phyloP scores from a whole-genome alignment of 345 rosid genomes.

The Corchorus olitorius region DNA sequence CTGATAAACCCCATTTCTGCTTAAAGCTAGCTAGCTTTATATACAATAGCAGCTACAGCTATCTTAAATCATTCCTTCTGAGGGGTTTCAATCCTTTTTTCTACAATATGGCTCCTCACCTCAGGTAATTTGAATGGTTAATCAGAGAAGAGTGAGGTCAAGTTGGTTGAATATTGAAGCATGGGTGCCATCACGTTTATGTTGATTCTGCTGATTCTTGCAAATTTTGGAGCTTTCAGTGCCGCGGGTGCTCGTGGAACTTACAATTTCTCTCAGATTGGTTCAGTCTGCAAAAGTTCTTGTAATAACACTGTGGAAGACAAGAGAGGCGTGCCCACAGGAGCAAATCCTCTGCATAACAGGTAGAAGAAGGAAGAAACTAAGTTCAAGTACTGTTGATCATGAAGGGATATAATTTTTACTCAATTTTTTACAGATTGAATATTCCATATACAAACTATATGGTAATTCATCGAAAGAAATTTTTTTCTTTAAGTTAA shows the following conservation, averaged over 20 bases:
- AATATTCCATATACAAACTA: background rate
- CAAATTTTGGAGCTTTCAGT: constrained; percentile 17
- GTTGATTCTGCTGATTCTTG: constrained; percentile 26
- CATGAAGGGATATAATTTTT: too few relatives aligned
- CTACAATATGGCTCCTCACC: background rate
- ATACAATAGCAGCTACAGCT: background rate
- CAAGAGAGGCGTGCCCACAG: constrained; percentile 47
- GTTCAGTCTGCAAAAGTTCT: constrained; percentile 22
- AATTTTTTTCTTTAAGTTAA: background rate
- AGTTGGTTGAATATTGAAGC: background rate
- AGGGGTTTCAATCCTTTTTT: background rate
- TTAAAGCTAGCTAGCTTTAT: background rate
- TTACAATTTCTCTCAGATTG: constrained; percentile 16
- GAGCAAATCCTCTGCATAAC: constrained; percentile 51
- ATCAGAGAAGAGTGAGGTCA: background rate
- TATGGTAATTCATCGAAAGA: constrained; percentile 4
- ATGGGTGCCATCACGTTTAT: constrained; percentile 13
- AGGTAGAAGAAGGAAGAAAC: constrained; percentile 19
- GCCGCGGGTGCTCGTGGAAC: background rate
- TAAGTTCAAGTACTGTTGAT: too few relatives aligned
- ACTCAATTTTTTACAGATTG: background rate
- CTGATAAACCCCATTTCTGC: background rate
- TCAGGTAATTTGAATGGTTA: background rate
- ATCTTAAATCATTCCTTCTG: background rate
- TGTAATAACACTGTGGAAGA: constrained; percentile 32